Evolutionary conservation across 2,329 filamentous ascomycete species (phyloP), one percentile per base, ranked within the genome.

Genomic region (Fusarium bulbicola): DNA sequence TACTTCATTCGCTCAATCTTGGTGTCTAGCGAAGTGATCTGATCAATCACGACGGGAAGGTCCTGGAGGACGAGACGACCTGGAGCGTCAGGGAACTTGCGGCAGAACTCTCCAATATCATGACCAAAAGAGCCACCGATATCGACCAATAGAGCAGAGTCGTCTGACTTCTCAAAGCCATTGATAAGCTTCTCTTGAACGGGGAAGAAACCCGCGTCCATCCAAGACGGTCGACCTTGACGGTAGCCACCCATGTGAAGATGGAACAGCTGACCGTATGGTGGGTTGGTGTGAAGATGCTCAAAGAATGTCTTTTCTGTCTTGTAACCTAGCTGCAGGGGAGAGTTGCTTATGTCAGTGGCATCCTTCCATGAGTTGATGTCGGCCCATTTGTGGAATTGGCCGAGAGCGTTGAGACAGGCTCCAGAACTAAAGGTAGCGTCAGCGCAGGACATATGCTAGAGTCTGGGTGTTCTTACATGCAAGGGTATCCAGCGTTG

Each of bases 41-140:
- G 75, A 12, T 63, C 70, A 28, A 84, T 80, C 11, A 87, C 83
- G 6, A 79, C 75, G 0, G 83, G 80, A 11, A 85, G 78, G 67
- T 89, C 87, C 70, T 89, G 86, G 0, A 89, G 77, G 2, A 89
- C 75, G 6, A 88, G 74, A 8, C 81, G 78, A 6, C 86, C 86
- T 0, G 82, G 81, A 0, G 79, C 74, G 1, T 80, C 57, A 0
- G 84, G 81, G 66, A 82, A 81, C 53, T 83, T 81, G 1, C 73
- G 68, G 6, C 72, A 59, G 32, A 83, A 82, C 37, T 80, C 79
- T 20, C 74, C 74, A 9, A 83, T 62, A 52, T 84, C 81, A 50
- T 83, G 80, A 1, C 82, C 82, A 7, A 80, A 60, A 7, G 77
- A 77, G 11, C 82, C 82, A 36, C 78, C 82, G 14, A 84, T 68